These are phyloP conservation scores for Scedosporium boydii DNA, from an alignment of 2,329 filamentous ascomycete genomes.

Conservation along the genomic window DNA sequence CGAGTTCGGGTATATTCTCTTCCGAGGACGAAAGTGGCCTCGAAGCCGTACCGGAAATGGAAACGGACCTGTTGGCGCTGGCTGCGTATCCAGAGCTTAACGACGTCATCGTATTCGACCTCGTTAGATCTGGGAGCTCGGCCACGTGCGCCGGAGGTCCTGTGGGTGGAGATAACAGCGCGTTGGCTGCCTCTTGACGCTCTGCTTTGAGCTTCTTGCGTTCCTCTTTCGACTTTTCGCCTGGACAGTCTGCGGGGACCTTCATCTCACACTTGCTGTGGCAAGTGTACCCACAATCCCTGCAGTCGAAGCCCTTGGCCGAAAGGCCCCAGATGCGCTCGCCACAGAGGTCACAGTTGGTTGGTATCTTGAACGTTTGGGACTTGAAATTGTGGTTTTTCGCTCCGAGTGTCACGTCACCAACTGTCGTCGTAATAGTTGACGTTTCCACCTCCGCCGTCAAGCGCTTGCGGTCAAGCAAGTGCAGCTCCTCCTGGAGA, in stretches of 20 bases:
- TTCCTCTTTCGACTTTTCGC: slow-evolving; percentile 87
- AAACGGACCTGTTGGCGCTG: slow-evolving; percentile 67
- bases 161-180: slow-evolving; percentile 39
- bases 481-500: slow-evolving; percentile 76
- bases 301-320: slow-evolving; percentile 92
- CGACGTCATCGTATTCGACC: slow-evolving; percentile 84
- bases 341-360: slow-evolving; percentile 93
- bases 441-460: slow-evolving; percentile 89
- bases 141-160: slow-evolving; percentile 41
- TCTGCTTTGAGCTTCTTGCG: slow-evolving; percentile 87
- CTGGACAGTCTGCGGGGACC: slow-evolving; percentile 89
- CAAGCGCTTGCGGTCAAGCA: slow-evolving; percentile 71
- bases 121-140: slow-evolving; percentile 59
- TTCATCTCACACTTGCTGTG: slow-evolving; percentile 99
- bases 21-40: slow-evolving; percentile 40
- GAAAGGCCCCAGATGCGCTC: slow-evolving; percentile 96
- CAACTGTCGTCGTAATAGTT: slow-evolving; percentile 83
- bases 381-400: slow-evolving; percentile 97
- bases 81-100: slow-evolving; percentile 80
- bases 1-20: slow-evolving; percentile 26
- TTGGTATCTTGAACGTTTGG: slow-evolving; percentile 99
- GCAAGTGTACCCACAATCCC: slow-evolving; percentile 94
- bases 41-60: slow-evolving; percentile 53
- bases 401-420: slow-evolving; percentile 84
- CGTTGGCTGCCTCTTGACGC: slow-evolving; percentile 69